Evolutionary conservation across 2,329 filamentous ascomycete genomes (phyloP), one percentile per base, ranked within the genome.

Genomic region (Alternaria consortialis): DNA sequence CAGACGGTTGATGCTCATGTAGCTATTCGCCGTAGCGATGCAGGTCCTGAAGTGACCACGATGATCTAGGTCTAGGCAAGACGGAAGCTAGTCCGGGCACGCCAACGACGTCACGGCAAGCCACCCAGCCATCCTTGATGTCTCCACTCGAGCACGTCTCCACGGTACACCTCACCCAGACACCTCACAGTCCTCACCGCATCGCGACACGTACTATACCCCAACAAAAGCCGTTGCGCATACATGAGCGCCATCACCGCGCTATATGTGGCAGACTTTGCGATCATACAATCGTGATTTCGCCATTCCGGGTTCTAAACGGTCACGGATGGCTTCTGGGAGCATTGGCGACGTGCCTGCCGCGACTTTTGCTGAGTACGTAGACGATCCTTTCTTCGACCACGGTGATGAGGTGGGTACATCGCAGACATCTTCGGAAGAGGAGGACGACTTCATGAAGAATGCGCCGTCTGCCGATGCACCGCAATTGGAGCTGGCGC

Each of bases 341-440:
- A 81, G 81, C 72, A 82, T 85, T 66, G 79, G 77, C 66, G 78
- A 81, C 63, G 75, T 79, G 63, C 80, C 82, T 69, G 83, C 83
- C 62, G 78, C 80, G 62, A 79, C 78, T 60, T 85, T 82, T 79
- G 83, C 84, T 75, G 82, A 84, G 84, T 86, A 84, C 75, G 83
- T 82, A 70, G 65, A 65, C 57, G 68, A 68, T 57, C 64, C 70
- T 66, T 72, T 69, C 61, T 37, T 64, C 62, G 60, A 65, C 42
- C 55, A 42, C 42, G 29, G 37, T 23, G 46, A 56, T 17, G 50
- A 47, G 50, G 40, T 43, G 17, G 66, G 63, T 56, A 64, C 66
- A 47, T 68, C 63, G 56, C 63, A 66, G 43, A 46, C 62, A 31
- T 54, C 54, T 37, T 59, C 51, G 25, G 59, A 65, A 36, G 61